Evolutionary conservation across 2,329 filamentous ascomycete genomes (phyloP), one percentile per base, ranked within the genome.

Genomic region (Trichophyton verrucosum): DNA sequence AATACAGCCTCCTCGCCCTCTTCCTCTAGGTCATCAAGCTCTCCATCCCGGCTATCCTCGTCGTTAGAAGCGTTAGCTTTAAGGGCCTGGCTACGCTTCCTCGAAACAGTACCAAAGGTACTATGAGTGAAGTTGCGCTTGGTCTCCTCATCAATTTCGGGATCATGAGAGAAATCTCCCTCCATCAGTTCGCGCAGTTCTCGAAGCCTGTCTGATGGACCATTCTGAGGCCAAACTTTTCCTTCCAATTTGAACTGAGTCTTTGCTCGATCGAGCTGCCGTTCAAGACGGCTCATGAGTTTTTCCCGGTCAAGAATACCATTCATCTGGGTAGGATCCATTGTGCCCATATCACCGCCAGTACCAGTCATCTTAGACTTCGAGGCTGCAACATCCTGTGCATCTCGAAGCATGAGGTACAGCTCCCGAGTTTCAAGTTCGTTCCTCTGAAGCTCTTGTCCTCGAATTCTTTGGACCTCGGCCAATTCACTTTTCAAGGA

Each of bases 161-260:
- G 74, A 58, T 76, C 76, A 64, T 76, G 69, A 60, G 80, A 79
- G 49, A 55, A 55, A 64, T 77, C 77, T 24, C 82, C 84, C 65
- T 97, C 94, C 94, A 99, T 99, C 75, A 91, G 86, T 75, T 97
- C 92, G 62, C 94, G 87, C 57, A 97, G 80, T 65, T 95, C 92
- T 65, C 94, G 87, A 62, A 99, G 80, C 68, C 91, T 86, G 75
- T 99, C 94, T 51, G 91, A 96, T 11, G 94, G 92, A 40, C 89
- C 89, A 65, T 87, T 81, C 64, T 95, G 88, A 64, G 86, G 86
- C 88, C 92, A 96, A 7, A 90, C 86, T 72, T 89, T 89, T 66
- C 94, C 94, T 74, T 97, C 94, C 36, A 99, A 83, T 75, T 96
- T 96, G 75, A 90, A 96, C 71, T 97, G 91, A 0, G 94, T 97